Percentiles rank a stretch among this genome's conserved stretches.
Evolutionary conservation across 2,329 filamentous ascomycete genomes (phyloP).

Genomic region (Diaporthe sp.): DNA sequence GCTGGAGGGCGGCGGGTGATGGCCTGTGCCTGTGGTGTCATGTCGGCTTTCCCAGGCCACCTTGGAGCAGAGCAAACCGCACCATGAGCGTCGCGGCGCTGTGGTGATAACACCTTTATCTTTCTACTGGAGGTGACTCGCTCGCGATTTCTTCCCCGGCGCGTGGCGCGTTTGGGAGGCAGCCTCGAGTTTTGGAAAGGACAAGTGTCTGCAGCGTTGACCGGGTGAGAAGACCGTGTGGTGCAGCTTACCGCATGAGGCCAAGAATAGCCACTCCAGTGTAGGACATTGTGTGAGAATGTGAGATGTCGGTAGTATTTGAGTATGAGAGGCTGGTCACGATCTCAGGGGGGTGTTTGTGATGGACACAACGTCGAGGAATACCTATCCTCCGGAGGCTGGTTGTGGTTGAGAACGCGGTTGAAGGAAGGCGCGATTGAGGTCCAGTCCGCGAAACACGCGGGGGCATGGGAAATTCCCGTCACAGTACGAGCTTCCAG

Average conservation of each 20-base stretch:
- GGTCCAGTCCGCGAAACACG: not conserved
- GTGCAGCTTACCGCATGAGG: conserved; percentile 30
- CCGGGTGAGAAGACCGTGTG: not conserved
- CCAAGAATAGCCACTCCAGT: conserved; percentile 16
- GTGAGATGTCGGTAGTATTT: too few species aligned
- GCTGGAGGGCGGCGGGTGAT: not conserved
- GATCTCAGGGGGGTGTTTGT: not conserved
- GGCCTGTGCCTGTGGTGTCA: not conserved
- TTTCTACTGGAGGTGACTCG: not conserved
- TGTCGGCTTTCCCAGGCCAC: not conserved
- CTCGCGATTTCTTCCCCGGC: not conserved
- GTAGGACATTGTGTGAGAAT: conserved; percentile 6
- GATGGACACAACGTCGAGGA: not conserved
- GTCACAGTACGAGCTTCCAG: not conserved
- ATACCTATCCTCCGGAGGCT: not conserved
- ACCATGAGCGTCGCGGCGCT: not conserved
- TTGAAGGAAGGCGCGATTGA: not conserved
- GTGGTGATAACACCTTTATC: not conserved
- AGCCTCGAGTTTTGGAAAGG: not conserved
- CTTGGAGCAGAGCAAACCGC: too few species aligned
- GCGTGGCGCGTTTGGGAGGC: not conserved
- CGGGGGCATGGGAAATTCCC: not conserved
- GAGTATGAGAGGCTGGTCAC: not conserved
- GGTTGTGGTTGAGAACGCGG: not conserved
- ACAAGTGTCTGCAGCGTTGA: not conserved